These are phyloP conservation scores for Saccharomycopsis sp. DNA, from an alignment of 805 yeast genomes.

Conservation along the genomic window DNA sequence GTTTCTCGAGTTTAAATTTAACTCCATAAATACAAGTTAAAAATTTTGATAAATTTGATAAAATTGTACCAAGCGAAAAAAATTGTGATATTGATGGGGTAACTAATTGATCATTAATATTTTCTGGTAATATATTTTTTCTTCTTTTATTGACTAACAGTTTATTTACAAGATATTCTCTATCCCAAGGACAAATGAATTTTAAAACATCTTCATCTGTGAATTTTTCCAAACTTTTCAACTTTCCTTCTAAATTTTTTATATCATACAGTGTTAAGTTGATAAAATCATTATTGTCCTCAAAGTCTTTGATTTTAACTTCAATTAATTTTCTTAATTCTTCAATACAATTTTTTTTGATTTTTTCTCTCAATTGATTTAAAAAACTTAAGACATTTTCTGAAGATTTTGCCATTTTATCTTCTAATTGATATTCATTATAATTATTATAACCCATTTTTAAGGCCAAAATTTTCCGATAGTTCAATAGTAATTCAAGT, in stretches of 20 bases:
- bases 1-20: slow-evolving; percentile 53
- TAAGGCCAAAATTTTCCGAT: slow-evolving; percentile 61
- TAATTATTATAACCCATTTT: slow-evolving; percentile 62
- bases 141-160: slow-evolving; percentile 17
- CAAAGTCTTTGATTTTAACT: slow-evolving; percentile 25
- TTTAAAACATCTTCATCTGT: slow-evolving; percentile 33
- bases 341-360: slow-evolving; percentile 40
- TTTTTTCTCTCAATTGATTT: slow-evolving; percentile 41
- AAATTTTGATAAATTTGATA: slow-evolving; percentile 69
- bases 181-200: slow-evolving; percentile 79
- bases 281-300: slow-evolving; percentile 5
- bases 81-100: slow-evolving; percentile 48
- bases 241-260: slow-evolving; percentile 3
- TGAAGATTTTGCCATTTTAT: slow-evolving; percentile 83
- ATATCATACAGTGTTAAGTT: slow-evolving; percentile 4
- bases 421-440: slow-evolving; percentile 73
- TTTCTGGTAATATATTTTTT: slow-evolving; percentile 23
- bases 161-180: slow-evolving; percentile 50
- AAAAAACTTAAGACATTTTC: slow-evolving; percentile 66
- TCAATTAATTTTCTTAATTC: slow-evolving; percentile 47
- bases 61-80: slow-evolving; percentile 77
- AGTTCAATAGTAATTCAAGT: slow-evolving; percentile 48
- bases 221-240: slow-evolving; percentile 14
- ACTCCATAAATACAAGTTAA: slow-evolving; percentile 70
- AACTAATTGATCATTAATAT: neutral